These are phyloP conservation scores for Glycine soja DNA, from an alignment of 306 rosid genomes.

Conservation along the genomic window DNA sequence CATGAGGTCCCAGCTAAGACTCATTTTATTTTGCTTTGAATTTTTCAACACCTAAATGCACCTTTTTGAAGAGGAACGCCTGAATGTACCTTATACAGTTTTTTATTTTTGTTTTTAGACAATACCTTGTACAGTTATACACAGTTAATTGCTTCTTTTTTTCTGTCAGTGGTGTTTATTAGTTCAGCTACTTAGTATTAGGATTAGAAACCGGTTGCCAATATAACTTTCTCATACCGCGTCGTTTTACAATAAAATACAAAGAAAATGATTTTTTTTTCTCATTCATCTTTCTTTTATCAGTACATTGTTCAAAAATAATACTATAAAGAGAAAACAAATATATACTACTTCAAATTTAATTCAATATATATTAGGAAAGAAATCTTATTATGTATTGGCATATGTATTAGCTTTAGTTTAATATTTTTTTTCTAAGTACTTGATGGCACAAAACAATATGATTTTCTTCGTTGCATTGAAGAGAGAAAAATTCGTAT, in stretches of 20 bases:
- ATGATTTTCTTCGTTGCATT: neutral
- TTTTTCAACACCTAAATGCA: neutral
- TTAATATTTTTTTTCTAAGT: no score
- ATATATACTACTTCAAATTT: no score
- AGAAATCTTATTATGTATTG: no score
- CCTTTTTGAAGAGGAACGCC: neutral
- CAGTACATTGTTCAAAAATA: neutral
- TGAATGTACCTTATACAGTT: neutral
- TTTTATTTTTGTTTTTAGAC: no score
- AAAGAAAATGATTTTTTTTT: neutral
- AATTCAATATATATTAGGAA: no score
- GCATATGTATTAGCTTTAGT: no score
- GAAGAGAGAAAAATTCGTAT: neutral
- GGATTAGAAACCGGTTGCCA: conserved; percentile 9
- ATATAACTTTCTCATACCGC: neutral
- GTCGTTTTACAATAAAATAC: neutral
- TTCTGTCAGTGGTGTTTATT: neutral
- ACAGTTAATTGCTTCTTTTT: no score
- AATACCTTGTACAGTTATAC: no score
- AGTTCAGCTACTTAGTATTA: conserved; percentile 17
- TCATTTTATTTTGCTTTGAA: neutral
- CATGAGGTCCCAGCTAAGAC: neutral
- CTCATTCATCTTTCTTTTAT: no score
- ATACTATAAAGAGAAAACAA: neutral
- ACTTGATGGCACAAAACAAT: no score